phyloP scores from a whole-genome alignment of 208 protist genomes.

The Acanthamoeba sp. region DNA sequence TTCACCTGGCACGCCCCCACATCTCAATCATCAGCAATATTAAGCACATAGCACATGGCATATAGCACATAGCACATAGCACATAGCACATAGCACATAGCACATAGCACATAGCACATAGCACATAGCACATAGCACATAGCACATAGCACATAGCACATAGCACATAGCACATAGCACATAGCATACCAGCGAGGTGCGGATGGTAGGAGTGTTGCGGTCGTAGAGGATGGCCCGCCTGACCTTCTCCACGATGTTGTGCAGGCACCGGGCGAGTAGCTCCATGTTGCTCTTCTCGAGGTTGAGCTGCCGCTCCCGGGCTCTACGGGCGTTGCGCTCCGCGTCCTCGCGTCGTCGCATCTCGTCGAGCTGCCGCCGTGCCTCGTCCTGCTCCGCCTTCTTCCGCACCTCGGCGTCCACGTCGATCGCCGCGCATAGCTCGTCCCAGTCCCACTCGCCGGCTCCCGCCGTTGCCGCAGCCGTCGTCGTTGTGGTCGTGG shows the following conservation, averaged over 20 bases:
- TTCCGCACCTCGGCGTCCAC: neutral
- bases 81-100: no score
- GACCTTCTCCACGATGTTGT: neutral
- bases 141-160: no score
- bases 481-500: no score
- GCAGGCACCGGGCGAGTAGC: neutral
- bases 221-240: neutral
- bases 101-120: no score
- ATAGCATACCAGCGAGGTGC: conserved; percentile 2
- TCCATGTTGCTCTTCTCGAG: neutral
- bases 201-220: neutral
- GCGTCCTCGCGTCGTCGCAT: neutral
- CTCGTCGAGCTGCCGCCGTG: neutral
- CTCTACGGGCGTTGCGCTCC: neutral
- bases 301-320: neutral
- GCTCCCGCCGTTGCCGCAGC: neutral
- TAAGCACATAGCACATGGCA: neutral
- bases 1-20: neutral
- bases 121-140: no score
- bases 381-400: neutral
- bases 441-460: neutral
- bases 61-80: no score
- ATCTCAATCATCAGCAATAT: neutral
- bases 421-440: neutral
- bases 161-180: no score